Evolutionary conservation across 306 rosid genomes (phyloP).

Genomic region (Rubus parviflorus): DNA sequence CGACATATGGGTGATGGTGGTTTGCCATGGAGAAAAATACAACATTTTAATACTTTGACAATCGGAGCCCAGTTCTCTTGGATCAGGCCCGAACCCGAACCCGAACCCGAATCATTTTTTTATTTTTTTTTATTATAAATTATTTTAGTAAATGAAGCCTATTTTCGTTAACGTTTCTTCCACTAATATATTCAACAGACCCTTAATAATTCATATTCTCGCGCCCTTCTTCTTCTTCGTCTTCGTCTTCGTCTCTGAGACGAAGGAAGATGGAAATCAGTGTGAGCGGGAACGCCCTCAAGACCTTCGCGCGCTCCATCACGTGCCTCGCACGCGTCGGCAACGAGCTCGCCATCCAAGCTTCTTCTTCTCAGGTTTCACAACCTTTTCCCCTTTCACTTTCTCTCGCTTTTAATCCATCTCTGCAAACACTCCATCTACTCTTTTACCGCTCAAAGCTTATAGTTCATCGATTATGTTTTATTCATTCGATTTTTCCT

Average conservation of each 20-base stretch:
- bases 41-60: too few species aligned
- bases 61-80: neutral
- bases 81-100: neutral
- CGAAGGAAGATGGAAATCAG: conserved; percentile 55
- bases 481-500: neutral
- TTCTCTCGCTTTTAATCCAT: neutral
- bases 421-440: neutral
- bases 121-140: neutral
- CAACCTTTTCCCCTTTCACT: neutral
- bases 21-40: too few species aligned
- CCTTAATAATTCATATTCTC: neutral
- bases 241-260: neutral
- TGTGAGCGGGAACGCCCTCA: conserved; percentile 70
- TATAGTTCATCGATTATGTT: neutral
- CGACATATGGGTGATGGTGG: too few species aligned
- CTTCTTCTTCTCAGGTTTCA: conserved; percentile 74
- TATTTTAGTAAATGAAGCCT: neutral
- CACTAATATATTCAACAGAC: neutral
- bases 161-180: neutral
- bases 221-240: neutral
- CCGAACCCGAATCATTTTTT: neutral
- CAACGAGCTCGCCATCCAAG: conserved; percentile 80
- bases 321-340: conserved; percentile 91
- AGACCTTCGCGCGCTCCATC: conserved; percentile 81
- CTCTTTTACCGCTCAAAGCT: neutral